A percentile compares a stretch with the other conserved stretches of the same genome.
Evolutionary conservation across 257 asterid species (phyloP).

Genomic region (Gentiana dahurica): DNA sequence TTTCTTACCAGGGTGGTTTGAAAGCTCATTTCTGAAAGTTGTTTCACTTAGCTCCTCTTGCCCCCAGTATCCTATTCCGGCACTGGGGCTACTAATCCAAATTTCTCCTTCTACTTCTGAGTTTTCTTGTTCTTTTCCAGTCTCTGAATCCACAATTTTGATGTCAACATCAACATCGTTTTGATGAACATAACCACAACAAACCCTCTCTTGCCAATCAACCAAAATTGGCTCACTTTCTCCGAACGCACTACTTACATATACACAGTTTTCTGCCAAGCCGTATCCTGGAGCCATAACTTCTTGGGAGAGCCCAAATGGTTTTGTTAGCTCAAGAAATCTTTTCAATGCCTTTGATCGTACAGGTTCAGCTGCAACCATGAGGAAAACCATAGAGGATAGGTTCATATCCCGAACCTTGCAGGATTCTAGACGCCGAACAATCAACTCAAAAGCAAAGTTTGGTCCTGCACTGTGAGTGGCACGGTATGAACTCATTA

Average conservation of each 20-base stretch:
- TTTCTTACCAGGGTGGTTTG: conserved; percentile 19
- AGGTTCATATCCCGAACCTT: conserved; percentile 27
- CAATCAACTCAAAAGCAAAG: conserved; percentile 52
- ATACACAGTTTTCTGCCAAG: conserved; percentile 66
- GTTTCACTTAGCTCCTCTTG: conserved; percentile 33
- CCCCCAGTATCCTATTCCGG: conserved; percentile 59
- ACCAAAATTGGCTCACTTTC: conserved; percentile 34
- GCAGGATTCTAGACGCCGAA: conserved; percentile 35
- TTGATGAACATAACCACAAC: conserved; percentile 38
- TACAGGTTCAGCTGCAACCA: conserved; percentile 65
- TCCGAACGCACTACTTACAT: conserved; percentile 60
- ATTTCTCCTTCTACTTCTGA: conserved; percentile 49
- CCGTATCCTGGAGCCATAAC: conserved; percentile 71
- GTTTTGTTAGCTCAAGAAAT: conserved; percentile 39
- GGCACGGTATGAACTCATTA: conserved; percentile 36
- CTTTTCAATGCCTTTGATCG: conserved; percentile 37
- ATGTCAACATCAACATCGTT: conserved; percentile 28
- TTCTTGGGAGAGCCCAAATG: conserved; percentile 41
- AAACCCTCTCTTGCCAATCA: conserved; percentile 61
- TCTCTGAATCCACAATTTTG: conserved; percentile 45
- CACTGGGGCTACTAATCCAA: conserved; percentile 61
- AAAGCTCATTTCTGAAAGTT: conserved; percentile 36
- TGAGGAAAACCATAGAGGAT: conserved; percentile 52
- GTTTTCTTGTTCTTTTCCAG: conserved; percentile 25
- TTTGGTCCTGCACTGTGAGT: conserved; percentile 73